Conservation (phyloP, 2,329 filamentous ascomycete species). For the Aureobasidium namibiae region DNA sequence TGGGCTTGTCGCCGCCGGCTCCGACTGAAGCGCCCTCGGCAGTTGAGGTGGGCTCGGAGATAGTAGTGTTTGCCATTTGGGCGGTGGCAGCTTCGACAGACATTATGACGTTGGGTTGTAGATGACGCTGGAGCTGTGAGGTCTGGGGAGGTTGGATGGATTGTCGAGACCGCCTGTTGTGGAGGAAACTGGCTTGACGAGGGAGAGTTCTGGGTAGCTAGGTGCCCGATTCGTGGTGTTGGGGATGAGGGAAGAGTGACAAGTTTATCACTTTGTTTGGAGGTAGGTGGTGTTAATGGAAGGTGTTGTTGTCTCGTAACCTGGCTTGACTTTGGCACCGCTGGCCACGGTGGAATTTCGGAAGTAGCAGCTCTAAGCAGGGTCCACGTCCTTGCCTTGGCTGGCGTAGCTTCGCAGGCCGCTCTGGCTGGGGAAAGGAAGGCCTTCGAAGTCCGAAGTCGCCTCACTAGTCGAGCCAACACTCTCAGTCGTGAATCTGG, state of each 20-base stretch:
- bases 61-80: constrained; percentile 57
- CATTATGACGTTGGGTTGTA: constrained; percentile 62
- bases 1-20: constrained; percentile 52
- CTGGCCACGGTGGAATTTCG: constrained; percentile 16
- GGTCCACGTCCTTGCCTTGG: constrained; percentile 4
- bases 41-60: constrained; percentile 48
- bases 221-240: constrained; percentile 27
- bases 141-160: constrained; percentile 27
- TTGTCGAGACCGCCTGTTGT: constrained; percentile 39
- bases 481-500: background rate
- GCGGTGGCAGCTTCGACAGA: constrained; percentile 79
- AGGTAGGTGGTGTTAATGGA: constrained; percentile 14
- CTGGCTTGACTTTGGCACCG: constrained; percentile 16
- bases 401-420: constrained; percentile 2
- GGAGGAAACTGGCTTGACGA: constrained; percentile 43
- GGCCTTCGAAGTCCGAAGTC: background rate
- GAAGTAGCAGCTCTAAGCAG: constrained; percentile 6
- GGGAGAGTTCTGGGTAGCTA: constrained; percentile 47
- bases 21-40: constrained; percentile 47
- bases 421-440: background rate
- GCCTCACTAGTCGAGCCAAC: background rate
- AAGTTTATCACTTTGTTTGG: constrained; percentile 13
- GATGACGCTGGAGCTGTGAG: constrained; percentile 42
- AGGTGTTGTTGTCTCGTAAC: constrained; percentile 11
- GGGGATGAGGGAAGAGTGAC: background rate